Conservation (phyloP, 768 basidiomycete species). For the Porpolomopsis calyptriformis region DNA sequence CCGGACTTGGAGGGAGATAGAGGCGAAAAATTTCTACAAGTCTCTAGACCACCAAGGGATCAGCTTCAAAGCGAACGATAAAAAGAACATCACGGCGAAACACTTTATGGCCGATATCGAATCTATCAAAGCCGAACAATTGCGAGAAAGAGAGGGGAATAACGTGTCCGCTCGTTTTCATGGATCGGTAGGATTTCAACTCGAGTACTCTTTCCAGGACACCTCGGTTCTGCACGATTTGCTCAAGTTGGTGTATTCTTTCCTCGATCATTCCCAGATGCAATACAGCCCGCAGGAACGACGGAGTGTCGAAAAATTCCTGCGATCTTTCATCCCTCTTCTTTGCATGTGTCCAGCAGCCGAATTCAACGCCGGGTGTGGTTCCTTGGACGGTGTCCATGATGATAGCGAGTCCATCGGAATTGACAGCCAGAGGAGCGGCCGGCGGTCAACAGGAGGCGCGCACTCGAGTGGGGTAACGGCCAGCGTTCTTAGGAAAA, state of each 20-base stretch:
- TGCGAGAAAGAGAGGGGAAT: conserved; percentile 25
- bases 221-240: conserved; percentile 75
- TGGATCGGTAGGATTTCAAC: conserved; percentile 54
- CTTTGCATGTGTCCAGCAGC: conserved; percentile 61
- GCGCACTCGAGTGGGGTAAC: conserved; percentile 35
- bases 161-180: conserved; percentile 30
- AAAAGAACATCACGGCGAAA: conserved; percentile 81
- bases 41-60: conserved; percentile 93
- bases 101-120: conserved; percentile 77
- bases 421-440: conserved; percentile 28
- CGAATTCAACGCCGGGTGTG: conserved; percentile 57
- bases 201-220: conserved; percentile 72
- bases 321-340: conserved; percentile 74
- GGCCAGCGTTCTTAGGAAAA: conserved; percentile 65
- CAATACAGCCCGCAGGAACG: conserved; percentile 54
- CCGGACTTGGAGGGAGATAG: conserved; percentile 92
- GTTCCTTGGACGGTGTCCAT: conserved; percentile 40
- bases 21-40: conserved; percentile 97
- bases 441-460: conserved; percentile 31
- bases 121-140: conserved; percentile 48
- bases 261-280: conserved; percentile 83
- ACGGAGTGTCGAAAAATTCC: conserved; percentile 72
- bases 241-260: conserved; percentile 82
- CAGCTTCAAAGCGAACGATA: conserved; percentile 91
- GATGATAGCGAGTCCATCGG: conserved; percentile 32